Evolutionary conservation across 352 stramenopile species (phyloP).

Genomic region (Phytophthora multivora): DNA sequence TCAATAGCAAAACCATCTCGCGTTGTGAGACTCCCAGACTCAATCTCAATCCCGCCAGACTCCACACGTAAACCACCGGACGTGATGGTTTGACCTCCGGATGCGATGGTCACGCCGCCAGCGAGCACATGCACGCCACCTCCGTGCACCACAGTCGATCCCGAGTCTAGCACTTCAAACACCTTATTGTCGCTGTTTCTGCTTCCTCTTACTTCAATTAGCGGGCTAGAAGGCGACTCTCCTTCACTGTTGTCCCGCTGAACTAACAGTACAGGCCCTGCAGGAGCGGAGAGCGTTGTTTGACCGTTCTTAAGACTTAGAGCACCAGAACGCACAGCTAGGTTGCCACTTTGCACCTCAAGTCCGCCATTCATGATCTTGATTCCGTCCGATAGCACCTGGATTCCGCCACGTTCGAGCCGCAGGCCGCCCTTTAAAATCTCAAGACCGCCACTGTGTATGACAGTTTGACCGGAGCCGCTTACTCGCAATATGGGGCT

Average conservation of each 20-base stretch:
- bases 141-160: conserved; percentile 54
- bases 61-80: conserved; percentile 63
- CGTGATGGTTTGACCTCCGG: conserved; percentile 63
- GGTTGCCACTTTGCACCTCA: conserved; percentile 45
- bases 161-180: conserved; percentile 64
- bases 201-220: conserved; percentile 38
- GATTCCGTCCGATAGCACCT: conserved; percentile 65
- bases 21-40: conserved; percentile 54
- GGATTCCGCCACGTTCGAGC: conserved; percentile 58
- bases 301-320: conserved; percentile 51
- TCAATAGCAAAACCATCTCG: conserved; percentile 62
- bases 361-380: conserved; percentile 48
- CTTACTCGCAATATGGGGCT: conserved; percentile 57
- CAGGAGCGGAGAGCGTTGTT: conserved; percentile 27
- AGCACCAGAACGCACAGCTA: conserved; percentile 44
- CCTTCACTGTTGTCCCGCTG: conserved; percentile 24
- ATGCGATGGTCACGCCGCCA: conserved; percentile 57
- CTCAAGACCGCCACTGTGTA: conserved; percentile 62
- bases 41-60: conserved; percentile 59
- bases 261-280: conserved; percentile 28
- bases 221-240: conserved; percentile 19
- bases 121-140: conserved; percentile 57
- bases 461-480: conserved; percentile 52
- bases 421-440: conserved; percentile 62
- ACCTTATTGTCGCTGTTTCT: conserved; percentile 33